Conservation (phyloP, 2,329 filamentous ascomycete genomes). For the Exophiala dermatitidis region DNA sequence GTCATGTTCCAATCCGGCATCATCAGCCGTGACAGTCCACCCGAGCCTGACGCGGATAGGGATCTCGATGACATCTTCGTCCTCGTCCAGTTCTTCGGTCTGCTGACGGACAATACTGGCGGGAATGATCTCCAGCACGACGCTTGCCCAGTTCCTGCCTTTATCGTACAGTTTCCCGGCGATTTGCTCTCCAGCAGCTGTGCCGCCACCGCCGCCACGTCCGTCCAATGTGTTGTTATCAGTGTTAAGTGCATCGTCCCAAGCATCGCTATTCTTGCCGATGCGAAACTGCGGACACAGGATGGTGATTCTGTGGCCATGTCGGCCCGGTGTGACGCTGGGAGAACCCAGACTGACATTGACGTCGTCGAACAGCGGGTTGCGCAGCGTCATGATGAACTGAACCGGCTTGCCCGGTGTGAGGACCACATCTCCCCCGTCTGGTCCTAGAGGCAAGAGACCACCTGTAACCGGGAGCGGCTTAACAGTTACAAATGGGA, state of each 20-base stretch:
- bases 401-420: constrained; percentile 54
- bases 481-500: constrained; percentile 66
- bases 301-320: constrained; percentile 75
- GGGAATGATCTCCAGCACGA: constrained; percentile 84
- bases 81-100: constrained; percentile 38
- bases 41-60: constrained; percentile 89
- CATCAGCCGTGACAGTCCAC: constrained; percentile 53
- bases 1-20: constrained; percentile 38
- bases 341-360: constrained; percentile 83
- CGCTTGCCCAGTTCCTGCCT: constrained; percentile 88
- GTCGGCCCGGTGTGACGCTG: constrained; percentile 66
- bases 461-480: constrained; percentile 42
- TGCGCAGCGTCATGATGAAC: constrained; percentile 83
- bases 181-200: constrained; percentile 59
- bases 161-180: constrained; percentile 95
- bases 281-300: constrained; percentile 92
- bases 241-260: constrained; percentile 73
- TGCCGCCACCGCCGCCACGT: constrained; percentile 31
- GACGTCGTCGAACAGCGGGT: constrained; percentile 87
- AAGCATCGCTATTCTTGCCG: constrained; percentile 86
- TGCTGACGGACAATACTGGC: constrained; percentile 30
- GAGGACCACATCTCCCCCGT: constrained; percentile 40
- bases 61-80: constrained; percentile 70
- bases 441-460: constrained; percentile 26
- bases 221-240: constrained; percentile 30